A percentile compares a stretch with the other conserved stretches of the same genome.
Conservation (phyloP, 2,329 filamentous ascomycete species). For the Claviceps digitariae region DNA sequence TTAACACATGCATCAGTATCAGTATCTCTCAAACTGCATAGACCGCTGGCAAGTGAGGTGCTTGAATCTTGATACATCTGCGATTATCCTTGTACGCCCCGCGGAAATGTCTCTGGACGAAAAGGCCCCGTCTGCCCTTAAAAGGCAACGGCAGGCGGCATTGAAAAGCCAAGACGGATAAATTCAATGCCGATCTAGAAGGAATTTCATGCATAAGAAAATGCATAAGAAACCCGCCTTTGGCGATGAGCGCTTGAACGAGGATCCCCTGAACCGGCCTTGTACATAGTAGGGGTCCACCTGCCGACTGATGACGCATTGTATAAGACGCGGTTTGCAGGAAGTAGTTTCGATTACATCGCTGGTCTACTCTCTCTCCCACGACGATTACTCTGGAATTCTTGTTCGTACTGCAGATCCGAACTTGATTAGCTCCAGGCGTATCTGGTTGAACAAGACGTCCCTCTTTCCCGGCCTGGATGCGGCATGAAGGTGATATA, state of each 20-base stretch:
- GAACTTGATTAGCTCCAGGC: background rate
- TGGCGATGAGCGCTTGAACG: no score
- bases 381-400: background rate
- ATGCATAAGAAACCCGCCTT: no score
- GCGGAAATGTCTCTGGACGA: background rate
- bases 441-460: background rate
- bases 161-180: no score
- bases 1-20: background rate
- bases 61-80: background rate
- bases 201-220: no score
- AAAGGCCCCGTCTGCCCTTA: background rate
- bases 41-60: background rate
- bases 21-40: background rate
- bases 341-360: background rate
- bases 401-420: background rate
- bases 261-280: no score
- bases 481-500: background rate
- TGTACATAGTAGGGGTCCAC: background rate
- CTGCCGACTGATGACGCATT: background rate
- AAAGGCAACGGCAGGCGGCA: no score
- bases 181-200: no score
- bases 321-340: background rate
- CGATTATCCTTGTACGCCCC: background rate
- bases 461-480: background rate
- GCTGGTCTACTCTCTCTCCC: background rate